These are phyloP conservation scores for Brassica balearica DNA, from an alignment of 441 rosid species.

Conservation along the genomic window DNA sequence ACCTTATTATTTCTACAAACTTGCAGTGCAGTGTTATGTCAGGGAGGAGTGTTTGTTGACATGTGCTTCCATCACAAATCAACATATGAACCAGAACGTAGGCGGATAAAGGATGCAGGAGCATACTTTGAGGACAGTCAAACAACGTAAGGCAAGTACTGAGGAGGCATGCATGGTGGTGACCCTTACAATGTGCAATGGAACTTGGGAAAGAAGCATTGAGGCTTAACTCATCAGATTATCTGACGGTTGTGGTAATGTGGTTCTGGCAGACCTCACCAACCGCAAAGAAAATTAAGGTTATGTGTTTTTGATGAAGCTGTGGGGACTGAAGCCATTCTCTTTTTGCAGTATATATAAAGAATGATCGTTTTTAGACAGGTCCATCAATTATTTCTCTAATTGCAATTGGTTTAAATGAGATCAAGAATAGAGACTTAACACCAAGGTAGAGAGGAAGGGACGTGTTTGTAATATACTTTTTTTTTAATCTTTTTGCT, in stretches of 20 bases:
- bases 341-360: no score
- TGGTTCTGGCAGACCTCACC: constrained; percentile 61
- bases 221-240: constrained; percentile 83
- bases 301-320: constrained; percentile 69
- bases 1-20: no score
- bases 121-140: constrained; percentile 71
- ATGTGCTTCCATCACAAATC: constrained; percentile 91
- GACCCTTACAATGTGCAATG: constrained; percentile 72
- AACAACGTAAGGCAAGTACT: constrained; percentile 83
- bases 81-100: constrained; percentile 54
- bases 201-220: constrained; percentile 81
- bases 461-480: no score
- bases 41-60: constrained; percentile 74
- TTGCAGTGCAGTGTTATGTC: constrained; percentile 82
- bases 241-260: constrained; percentile 69
- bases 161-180: constrained; percentile 61
- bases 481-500: no score
- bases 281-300: constrained; percentile 60
- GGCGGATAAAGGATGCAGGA: constrained; percentile 71
- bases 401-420: no score
- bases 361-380: no score
- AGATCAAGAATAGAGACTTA: no score
- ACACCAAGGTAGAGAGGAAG: no score
- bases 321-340: no score
- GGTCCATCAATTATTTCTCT: no score